Evolutionary conservation across 83 land plant genomes (phyloP), one percentile per base, ranked within the genome.

Genomic region (Diphasiastrum complanatum): DNA sequence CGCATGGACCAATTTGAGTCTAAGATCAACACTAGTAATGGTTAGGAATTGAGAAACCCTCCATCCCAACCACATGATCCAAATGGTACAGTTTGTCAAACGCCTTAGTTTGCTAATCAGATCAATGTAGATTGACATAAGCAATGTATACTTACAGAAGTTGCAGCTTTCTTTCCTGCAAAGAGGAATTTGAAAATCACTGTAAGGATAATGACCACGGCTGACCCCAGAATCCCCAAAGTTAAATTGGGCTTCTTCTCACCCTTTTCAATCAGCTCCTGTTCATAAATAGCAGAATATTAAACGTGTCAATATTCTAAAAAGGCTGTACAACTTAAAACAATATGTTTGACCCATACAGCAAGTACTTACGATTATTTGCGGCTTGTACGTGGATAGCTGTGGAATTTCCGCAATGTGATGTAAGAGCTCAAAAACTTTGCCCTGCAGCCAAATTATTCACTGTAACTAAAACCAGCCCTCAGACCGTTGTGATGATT

Each of bases 251-350:
- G 79, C 24, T 85, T 81, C 35, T 64, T 79, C 47, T 85, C 89
- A 24, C 71, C 89, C 66, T 76, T 71, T 61, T 76, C 89, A 72
- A 85, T 70, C 14, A 82, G 30, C 56, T 85, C 89, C 85, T 82
- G 76, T 58, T 23, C 26, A 18, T 25, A 25, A 18, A 18, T 16
- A 29, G 12, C 0, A 1, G 3, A 5, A 11, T 32, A 25, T 2
- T 8, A 32, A 27, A 27, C 5, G 23, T 5, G n/a, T 11, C 24
- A 23, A 16, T 20, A 3, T 2, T 2, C n/a, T 11, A 1, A 30
- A 20, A 19, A 2, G 25, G 19, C 12, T 25, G 25, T 27, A 19
- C 14, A 57, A 34, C 4, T 14, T 34, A 2, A 1, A 6, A 2
- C n/a, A 27, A 5, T 35, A n/a, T 14, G 14, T 0, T 19, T 29